phyloP scores from a whole-genome alignment of 108 stramenopile genomes.

The Skeletonema grethae region DNA sequence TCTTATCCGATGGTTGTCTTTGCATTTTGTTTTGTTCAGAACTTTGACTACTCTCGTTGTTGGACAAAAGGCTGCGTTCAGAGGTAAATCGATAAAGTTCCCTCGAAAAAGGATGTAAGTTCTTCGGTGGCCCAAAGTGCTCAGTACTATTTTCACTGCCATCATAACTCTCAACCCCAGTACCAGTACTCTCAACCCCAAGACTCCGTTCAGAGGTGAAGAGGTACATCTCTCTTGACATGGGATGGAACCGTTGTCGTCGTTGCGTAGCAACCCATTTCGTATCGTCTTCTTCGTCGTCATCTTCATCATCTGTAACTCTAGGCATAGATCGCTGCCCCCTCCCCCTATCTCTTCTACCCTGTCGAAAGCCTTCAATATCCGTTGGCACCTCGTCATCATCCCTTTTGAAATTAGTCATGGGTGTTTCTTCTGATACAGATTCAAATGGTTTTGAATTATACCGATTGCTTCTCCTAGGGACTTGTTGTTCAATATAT shows the following conservation, averaged over 20 bases:
- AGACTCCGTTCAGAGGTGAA: not conserved
- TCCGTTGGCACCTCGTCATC: not conserved
- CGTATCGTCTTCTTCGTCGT: not conserved
- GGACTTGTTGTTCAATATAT: not conserved
- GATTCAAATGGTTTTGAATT: slow-evolving; percentile 3
- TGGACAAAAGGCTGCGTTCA: slow-evolving; percentile 1
- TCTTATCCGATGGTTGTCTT: not conserved
- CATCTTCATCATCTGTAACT: not conserved
- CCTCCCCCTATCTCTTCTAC: not conserved
- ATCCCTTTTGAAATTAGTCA: not conserved
- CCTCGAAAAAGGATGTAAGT: not conserved
- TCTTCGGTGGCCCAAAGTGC: not conserved
- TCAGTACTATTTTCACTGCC: slow-evolving; percentile 7
- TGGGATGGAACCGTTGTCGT: not conserved
- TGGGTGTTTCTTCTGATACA: slow-evolving; percentile 2
- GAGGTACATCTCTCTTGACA: not conserved
- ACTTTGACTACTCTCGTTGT: not conserved
- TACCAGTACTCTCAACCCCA: not conserved
- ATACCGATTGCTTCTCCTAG: not conserved
- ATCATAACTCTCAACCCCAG: not conserved
- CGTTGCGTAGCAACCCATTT: not conserved
- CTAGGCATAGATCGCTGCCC: not conserved
- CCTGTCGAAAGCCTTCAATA: not conserved
- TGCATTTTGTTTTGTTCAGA: not conserved
- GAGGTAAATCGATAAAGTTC: not conserved